Evolutionary conservation across 371 early-diverging fungal genomes (phyloP).

Genomic region (Phascolomyces articulosus): DNA sequence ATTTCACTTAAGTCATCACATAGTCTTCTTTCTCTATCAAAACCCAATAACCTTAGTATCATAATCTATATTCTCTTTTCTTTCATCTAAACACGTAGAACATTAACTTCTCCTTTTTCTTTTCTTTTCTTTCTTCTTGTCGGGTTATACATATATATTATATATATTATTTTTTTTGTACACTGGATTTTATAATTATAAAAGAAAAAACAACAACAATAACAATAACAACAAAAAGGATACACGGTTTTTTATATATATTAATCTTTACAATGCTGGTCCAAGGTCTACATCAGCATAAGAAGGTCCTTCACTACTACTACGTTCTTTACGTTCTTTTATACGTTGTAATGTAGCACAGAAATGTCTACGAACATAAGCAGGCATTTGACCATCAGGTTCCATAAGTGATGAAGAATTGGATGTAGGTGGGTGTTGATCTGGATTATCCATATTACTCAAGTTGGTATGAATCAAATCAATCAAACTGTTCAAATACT

Average conservation of each 20-base stretch:
- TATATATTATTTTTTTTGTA: slow-evolving; percentile 2
- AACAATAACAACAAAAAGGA: no score
- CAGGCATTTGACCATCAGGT: slow-evolving; percentile 50
- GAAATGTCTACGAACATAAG: slow-evolving; percentile 65
- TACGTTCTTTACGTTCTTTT: slow-evolving; percentile 23
- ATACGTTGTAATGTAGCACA: slow-evolving; percentile 61
- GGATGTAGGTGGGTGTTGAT: slow-evolving; percentile 63
- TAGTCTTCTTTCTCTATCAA: no score
- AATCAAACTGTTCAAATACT: slow-evolving; percentile 88
- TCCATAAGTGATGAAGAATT: slow-evolving; percentile 63
- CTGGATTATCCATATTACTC: slow-evolving; percentile 68
- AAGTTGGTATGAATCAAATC: slow-evolving; percentile 84
- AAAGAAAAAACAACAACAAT: slow-evolving; percentile 11
- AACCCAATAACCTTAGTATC: no score
- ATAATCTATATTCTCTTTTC: neutral
- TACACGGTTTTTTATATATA: neutral
- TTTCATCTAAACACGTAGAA: neutral
- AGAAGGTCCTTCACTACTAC: neutral
- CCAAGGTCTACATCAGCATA: slow-evolving; percentile 8
- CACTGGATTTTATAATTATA: neutral
- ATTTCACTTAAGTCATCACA: no score
- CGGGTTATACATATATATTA: neutral
- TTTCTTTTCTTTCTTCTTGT: neutral
- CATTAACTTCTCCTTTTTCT: neutral
- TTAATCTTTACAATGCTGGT: neutral